Conservation (phyloP, 2,329 filamentous ascomycete species). For the Scedosporium apiospermum region DNA sequence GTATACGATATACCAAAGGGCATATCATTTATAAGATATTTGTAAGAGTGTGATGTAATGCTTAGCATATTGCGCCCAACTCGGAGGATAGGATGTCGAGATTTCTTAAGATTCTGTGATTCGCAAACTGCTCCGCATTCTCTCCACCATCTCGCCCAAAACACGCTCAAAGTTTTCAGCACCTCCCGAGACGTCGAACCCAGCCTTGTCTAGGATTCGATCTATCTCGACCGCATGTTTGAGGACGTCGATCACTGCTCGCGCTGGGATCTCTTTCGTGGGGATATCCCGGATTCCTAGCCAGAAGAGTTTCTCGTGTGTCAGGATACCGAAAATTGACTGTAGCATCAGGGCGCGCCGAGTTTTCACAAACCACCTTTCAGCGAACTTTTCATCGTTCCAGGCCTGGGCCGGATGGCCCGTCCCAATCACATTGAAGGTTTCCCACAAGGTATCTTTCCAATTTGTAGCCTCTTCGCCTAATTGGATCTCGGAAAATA, state of each 20-base stretch:
- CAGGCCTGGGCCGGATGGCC: background rate
- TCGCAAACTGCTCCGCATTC: too few species aligned
- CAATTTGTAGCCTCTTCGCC: background rate
- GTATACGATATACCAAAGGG: too few species aligned
- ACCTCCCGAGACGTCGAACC: too few species aligned
- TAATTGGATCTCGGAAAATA: background rate
- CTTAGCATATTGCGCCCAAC: too few species aligned
- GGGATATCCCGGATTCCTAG: background rate
- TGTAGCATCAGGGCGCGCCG: background rate
- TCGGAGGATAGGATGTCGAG: too few species aligned
- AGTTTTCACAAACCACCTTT: background rate
- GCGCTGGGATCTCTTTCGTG: background rate
- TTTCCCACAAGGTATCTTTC: background rate
- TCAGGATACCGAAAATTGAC: background rate
- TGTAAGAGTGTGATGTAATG: too few species aligned
- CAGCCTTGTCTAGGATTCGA: background rate
- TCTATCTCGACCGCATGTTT: background rate
- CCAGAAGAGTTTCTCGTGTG: slow-evolving; percentile 1
- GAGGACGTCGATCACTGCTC: background rate
- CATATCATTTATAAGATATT: too few species aligned
- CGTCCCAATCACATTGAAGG: too few species aligned
- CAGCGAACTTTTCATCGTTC: background rate
- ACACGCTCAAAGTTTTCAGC: too few species aligned
- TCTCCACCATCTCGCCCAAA: too few species aligned
- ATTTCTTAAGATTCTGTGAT: too few species aligned